Base-by-base conservation (phyloP, 1,284 basidiomycete species). In the Melampsora occidentalis region DNA sequence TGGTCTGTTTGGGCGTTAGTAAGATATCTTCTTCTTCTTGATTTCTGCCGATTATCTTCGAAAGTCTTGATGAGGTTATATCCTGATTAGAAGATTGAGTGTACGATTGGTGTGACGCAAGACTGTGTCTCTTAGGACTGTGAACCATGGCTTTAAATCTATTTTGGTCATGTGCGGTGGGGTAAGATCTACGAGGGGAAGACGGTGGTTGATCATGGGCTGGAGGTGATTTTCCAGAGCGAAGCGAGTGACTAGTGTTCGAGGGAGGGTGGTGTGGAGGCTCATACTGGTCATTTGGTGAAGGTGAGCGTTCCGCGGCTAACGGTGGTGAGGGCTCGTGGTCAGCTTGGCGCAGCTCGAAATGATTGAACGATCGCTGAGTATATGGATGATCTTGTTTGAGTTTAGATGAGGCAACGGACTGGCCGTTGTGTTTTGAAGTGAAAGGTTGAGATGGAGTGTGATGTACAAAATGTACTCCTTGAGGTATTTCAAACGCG, bases 401-500 rank as follows among this genome's bases (percentile, higher is more conserved):
- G 25, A 57, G n/a, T 57, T n/a, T 57, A 57, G 53, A 28, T 28
- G 53, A 28, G 53, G n/a, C 2, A 22, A 57, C 9, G 53, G 53
- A 28, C 25, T 28, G 53, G 53, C 25, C 18, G 7, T 28, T 7
- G 2, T n/a, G 53, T 22, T 53, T 53, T 53, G 51, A 20, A 6
- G 18, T 2, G 25, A 28, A 28, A 28, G 20, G 53, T 9, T 57
- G 53, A n/a, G 53, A n/a, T 9, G 53, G 53, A 7, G 25, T n/a
- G 12, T 57, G 53, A 57, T 57, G 53, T 57, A 57, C 42, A 42
- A 42, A 28, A 57, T 57, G 53, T 22, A 22, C 53, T 57, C 53
- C 53, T 57, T 57, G 53, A 57, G 53, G 53, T 57, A 57, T 22
- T 57, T 57, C 53, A 57, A 57, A 57, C 53, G 53, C n/a, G 53